Base-by-base conservation (phyloP, 148 eudicot species). In the Vaccinium vitisidaea region DNA sequence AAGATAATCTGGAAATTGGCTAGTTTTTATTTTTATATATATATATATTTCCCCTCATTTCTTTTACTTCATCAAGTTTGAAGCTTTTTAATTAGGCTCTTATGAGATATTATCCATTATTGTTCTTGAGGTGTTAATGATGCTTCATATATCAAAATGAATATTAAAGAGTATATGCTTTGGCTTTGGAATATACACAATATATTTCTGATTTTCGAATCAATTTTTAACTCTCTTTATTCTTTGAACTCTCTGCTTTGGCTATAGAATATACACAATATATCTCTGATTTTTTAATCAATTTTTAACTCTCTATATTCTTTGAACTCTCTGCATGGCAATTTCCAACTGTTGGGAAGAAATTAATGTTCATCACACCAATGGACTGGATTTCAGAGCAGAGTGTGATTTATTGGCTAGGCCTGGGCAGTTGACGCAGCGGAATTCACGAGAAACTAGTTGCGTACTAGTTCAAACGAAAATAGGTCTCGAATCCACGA, bases 41-140 rank as follows among this genome's bases (percentile, higher is more conserved):
- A 9, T 69, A 11, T 27, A 23, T 69, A 12, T 63, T 27, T 69
- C 2, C 16, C 39, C 27, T 69, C 39, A 10, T 13, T 15, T 55
- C 58, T 14, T 55, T 55, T 55, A 11, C 18, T 12, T 55, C 18
- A 30, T 69, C 74, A 30, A 69, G 74, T 69, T 69, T 69, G 43
- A 69, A 69, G 74, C 74, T 69, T 3, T 69, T 69, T 69, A 13
- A 69, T 69, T 69, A 69, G 74, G 74, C 74, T 30, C 30, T 69
- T 69, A 7, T 30, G 74, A 30, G 12, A 69, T 69, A 4, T 13
- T 69, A 69, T 16, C 16, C 74, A 69, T 69, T 69, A 27, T 69
- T 69, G 74, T 6, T 13, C 39, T 69, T 27, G 74, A 69, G 74
- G 74, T 69, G 43, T 69, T 30, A 30, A 69, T 69, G 43, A 16